Conservation (phyloP, 495 filamentous ascomycete genomes). For the Hypoxylon perforatum region DNA sequence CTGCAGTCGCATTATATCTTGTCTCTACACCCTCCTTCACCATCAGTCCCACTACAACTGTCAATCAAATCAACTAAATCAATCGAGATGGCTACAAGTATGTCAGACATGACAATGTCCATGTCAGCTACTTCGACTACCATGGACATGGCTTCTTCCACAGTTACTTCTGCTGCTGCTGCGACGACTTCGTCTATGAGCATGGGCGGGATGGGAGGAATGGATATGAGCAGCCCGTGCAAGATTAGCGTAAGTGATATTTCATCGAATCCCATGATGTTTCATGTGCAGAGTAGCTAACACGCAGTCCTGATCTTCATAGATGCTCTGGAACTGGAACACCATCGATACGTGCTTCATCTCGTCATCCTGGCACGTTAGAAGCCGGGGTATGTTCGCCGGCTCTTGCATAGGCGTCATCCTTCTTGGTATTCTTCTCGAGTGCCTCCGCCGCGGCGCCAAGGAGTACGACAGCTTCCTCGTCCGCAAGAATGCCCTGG, state of each 20-base stretch:
- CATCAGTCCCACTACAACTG: not conserved
- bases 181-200: slow-evolving; percentile 44
- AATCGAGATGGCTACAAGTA: slow-evolving; percentile 20
- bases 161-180: slow-evolving; percentile 29
- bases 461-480: slow-evolving; percentile 74
- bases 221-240: slow-evolving; percentile 17
- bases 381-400: slow-evolving; percentile 48
- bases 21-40: too few species aligned
- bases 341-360: slow-evolving; percentile 53
- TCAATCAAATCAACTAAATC: not conserved
- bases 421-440: slow-evolving; percentile 54
- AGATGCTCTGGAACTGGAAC: slow-evolving; percentile 62
- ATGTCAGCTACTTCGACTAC: not conserved
- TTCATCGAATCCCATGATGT: not conserved
- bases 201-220: slow-evolving; percentile 24
- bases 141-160: not conserved
- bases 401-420: slow-evolving; percentile 56
- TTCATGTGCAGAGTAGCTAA: not conserved
- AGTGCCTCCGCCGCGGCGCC: slow-evolving; percentile 66
- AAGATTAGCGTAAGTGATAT: slow-evolving; percentile 27
- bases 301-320: not conserved
- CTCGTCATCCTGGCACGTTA: slow-evolving; percentile 47
- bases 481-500: slow-evolving; percentile 50
- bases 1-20: too few species aligned
- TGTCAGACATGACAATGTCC: slow-evolving; percentile 12